Conservation (phyloP, 306 rosid genomes). For the Lathyrus aphaca region DNA sequence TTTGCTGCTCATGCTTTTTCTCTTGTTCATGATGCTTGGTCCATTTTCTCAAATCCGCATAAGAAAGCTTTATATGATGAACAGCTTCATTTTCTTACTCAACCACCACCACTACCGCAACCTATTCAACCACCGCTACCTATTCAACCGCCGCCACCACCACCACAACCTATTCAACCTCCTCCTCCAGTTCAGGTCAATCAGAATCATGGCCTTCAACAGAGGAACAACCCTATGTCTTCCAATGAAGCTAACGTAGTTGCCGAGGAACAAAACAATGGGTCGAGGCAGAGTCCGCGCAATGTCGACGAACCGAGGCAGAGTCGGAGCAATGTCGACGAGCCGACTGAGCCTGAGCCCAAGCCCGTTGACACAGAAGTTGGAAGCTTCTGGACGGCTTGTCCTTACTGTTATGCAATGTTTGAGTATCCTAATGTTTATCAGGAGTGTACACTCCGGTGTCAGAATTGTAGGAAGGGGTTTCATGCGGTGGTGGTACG, state of each 20-base stretch:
- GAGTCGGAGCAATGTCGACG: constrained; percentile 49
- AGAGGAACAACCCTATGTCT: constrained; percentile 43
- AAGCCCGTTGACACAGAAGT: constrained; percentile 22
- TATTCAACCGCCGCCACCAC: constrained; percentile 6
- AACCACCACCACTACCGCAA: constrained; percentile 23
- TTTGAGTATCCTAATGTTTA: constrained; percentile 75
- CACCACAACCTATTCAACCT: constrained; percentile 5
- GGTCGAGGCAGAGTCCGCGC: constrained; percentile 41
- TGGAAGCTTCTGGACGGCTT: constrained; percentile 85
- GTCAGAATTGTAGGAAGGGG: constrained; percentile 80
- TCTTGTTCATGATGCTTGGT: constrained; percentile 82
- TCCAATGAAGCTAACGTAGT: constrained; percentile 37
- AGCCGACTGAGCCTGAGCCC: constrained; percentile 19
- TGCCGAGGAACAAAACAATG: constrained; percentile 52
- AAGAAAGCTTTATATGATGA: constrained; percentile 66
- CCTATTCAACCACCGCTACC: background rate
- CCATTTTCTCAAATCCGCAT: constrained; percentile 63
- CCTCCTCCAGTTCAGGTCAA: background rate
- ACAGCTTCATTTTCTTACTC: constrained; percentile 50
- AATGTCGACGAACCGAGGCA: constrained; percentile 49
- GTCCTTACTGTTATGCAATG: constrained; percentile 81
- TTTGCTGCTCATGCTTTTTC: constrained; percentile 68
- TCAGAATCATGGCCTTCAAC: background rate
- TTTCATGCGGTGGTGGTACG: constrained; percentile 66
- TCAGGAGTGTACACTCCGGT: constrained; percentile 77